Conservation (phyloP, 768 basidiomycete genomes). For the Peribolospora baueri region DNA sequence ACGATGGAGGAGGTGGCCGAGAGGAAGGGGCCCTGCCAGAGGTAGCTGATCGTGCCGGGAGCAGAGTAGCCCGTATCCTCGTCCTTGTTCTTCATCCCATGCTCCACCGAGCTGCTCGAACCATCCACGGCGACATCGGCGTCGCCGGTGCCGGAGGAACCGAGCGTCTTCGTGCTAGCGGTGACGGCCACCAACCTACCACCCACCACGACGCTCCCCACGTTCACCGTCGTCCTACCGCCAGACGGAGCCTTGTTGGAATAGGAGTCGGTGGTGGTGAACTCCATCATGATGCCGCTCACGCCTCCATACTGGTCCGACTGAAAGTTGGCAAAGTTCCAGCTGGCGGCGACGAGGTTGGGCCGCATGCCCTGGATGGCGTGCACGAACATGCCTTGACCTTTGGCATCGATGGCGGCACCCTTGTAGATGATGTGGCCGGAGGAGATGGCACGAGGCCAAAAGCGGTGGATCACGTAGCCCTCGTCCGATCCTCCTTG, state of each 20-base stretch:
- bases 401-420: constrained; percentile 17
- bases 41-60: constrained; percentile 9
- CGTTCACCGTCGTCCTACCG: constrained; percentile 57
- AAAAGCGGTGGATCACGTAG: constrained; percentile 19
- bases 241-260: constrained; percentile 58
- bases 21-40: constrained; percentile 2
- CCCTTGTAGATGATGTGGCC: constrained; percentile 10
- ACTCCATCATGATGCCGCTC: constrained; percentile 85
- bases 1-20: too few species aligned
- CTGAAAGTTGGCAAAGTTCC: constrained; percentile 92
- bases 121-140: constrained; percentile 58
- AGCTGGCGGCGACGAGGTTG: constrained; percentile 67
- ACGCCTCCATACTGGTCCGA: constrained; percentile 44
- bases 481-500: constrained; percentile 13
- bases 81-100: constrained; percentile 13
- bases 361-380: constrained; percentile 98
- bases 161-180: constrained; percentile 44
- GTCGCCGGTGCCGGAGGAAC: constrained; percentile 46
- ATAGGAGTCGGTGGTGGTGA: constrained; percentile 54
- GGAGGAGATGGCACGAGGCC: constrained; percentile 13
- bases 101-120: constrained; percentile 21
- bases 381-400: constrained; percentile 55
- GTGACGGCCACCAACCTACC: constrained; percentile 53
- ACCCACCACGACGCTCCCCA: constrained; percentile 61
- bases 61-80: constrained; percentile 15